Evolutionary conservation across 805 yeast species (phyloP).

Genomic region (Vanderwaltozyma yarrowii): DNA sequence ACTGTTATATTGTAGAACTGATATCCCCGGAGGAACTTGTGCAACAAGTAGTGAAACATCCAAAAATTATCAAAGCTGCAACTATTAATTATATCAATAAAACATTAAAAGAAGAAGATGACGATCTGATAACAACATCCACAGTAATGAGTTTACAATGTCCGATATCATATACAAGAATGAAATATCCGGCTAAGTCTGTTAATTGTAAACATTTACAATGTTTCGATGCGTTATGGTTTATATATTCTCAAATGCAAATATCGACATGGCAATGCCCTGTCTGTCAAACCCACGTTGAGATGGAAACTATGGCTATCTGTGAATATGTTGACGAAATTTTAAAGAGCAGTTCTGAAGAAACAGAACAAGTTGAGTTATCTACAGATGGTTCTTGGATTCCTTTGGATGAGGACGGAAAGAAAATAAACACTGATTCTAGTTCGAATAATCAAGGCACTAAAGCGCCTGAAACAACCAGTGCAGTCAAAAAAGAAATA

Average conservation of each 20-base stretch:
- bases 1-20: constrained; percentile 48
- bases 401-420: constrained; percentile 26
- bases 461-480: neutral
- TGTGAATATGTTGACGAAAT: constrained; percentile 68
- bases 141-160: constrained; percentile 62
- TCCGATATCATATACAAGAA: constrained; percentile 64
- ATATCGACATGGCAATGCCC: constrained; percentile 88
- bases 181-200: constrained; percentile 65
- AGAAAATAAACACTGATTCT: neutral
- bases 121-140: constrained; percentile 57
- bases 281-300: constrained; percentile 49
- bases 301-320: constrained; percentile 50
- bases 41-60: constrained; percentile 32
- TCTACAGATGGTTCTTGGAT: constrained; percentile 69
- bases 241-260: constrained; percentile 63
- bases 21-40: constrained; percentile 35
- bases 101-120: constrained; percentile 38
- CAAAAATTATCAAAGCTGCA: constrained; percentile 42
- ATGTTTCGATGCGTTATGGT: constrained; percentile 78
- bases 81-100: constrained; percentile 40
- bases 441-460: neutral
- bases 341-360: constrained; percentile 40
- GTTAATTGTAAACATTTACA: constrained; percentile 67
- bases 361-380: constrained; percentile 57
- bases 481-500: neutral